These are phyloP conservation scores for Coniosporium tulheliwenetii DNA, from an alignment of 2,329 filamentous ascomycete genomes.

Conservation along the genomic window DNA sequence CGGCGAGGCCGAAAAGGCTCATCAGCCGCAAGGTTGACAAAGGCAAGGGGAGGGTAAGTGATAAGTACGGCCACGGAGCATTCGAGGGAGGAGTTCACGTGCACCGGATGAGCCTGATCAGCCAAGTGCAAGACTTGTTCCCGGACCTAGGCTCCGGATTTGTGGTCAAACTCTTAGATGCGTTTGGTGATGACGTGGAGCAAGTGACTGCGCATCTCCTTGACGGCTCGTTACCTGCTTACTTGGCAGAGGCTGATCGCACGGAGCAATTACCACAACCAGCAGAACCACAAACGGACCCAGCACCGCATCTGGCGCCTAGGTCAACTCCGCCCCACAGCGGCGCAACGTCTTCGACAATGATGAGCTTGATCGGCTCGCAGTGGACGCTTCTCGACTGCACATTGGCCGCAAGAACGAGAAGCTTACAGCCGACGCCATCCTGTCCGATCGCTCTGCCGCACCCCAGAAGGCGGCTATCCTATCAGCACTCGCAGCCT, in stretches of 20 bases:
- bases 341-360: slow-evolving; percentile 66
- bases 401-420: slow-evolving; percentile 63
- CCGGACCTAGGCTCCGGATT: slow-evolving; percentile 76
- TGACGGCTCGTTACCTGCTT: slow-evolving; percentile 55
- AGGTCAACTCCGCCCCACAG: slow-evolving; percentile 41
- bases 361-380: slow-evolving; percentile 62
- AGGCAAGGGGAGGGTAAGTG: slow-evolving; percentile 38
- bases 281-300: slow-evolving; percentile 4
- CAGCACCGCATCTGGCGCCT: slow-evolving; percentile 34
- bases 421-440: slow-evolving; percentile 51
- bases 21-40: slow-evolving; percentile 46
- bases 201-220: slow-evolving; percentile 68
- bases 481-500: slow-evolving; percentile 70
- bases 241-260: slow-evolving; percentile 49
- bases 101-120: slow-evolving; percentile 70
- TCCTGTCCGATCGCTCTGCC: slow-evolving; percentile 48
- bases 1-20: slow-evolving; percentile 35
- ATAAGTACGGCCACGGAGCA: slow-evolving; percentile 17
- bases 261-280: slow-evolving; percentile 36
- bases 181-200: slow-evolving; percentile 64
- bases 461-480: slow-evolving; percentile 66
- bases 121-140: slow-evolving; percentile 87
- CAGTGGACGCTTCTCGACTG: slow-evolving; percentile 49
- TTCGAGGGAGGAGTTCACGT: slow-evolving; percentile 44
- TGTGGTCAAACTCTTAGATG: slow-evolving; percentile 60